Evolutionary conservation across 805 yeast genomes (phyloP), one percentile per base, ranked within the genome.

Genomic region (Candida chilensis): DNA sequence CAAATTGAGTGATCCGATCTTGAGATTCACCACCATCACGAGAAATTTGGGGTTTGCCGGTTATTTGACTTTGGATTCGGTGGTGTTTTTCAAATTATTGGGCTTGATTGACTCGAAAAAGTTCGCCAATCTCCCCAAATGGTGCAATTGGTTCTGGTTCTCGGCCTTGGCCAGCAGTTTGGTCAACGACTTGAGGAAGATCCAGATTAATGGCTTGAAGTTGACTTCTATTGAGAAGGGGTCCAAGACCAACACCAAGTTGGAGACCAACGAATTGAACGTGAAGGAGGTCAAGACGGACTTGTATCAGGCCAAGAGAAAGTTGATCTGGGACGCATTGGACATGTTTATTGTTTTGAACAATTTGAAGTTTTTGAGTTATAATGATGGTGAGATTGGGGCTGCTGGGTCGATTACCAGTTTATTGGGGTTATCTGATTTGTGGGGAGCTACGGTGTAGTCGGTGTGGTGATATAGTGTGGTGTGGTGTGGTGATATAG

Each of bases 371-470:
- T 57, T 63, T 54, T 59, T 81, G 42, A 64, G 64, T 41, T 60
- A 74, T 44, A 73, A 76, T 49, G 96, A 88, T 43, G 92, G 94
- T 29, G 66, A 77, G 25, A 72, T 86, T 30, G 96, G 94, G 21
- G 57, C 78, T 34, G 86, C 92, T 22, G 97, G 97, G 49, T 68
- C 81, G 16, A 57, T 83, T 35, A 86, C 96, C 19, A 80, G 95
- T 24, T 36, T 76, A 29, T 62, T 86, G 54, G 95, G 95, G 27
- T 61, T 86, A 31, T 72, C 69, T 48, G 87, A 81, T 44, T 48
- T 77, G 41, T 78, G 94, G 94, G 58, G 50, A 21, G 52, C 67
- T 27, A 66, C 71, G n/a, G 9, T 20, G n/a, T 14, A 6, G 11
- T 27, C 16, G n/a, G n/a, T n/a, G n/a, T n/a, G n/a, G n/a, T n/a